Percentiles rank a stretch among this genome's conserved stretches.
phyloP scores from a whole-genome alignment of 192 early-diverging fungal genomes.

The Podila clonocystis region DNA sequence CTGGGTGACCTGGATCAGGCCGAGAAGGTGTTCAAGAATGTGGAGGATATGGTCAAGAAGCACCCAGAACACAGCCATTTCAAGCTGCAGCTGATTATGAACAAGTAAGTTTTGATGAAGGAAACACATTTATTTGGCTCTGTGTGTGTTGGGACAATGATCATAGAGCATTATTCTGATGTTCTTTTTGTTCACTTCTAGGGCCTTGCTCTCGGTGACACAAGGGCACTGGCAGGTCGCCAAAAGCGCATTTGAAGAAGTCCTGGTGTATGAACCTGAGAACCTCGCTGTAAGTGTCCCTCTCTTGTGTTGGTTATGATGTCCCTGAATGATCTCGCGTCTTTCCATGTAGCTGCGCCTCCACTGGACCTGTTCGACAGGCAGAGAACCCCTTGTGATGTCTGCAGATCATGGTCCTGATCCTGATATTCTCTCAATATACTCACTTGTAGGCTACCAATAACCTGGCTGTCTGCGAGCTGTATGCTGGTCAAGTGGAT shows the following conservation, averaged over 20 bases:
- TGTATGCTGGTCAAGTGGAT: conserved; percentile 59
- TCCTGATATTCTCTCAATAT: not conserved
- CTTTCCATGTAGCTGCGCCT: not conserved
- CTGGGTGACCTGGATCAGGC: conserved; percentile 55
- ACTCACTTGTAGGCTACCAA: conserved; percentile 45
- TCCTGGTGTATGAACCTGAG: conserved; percentile 53
- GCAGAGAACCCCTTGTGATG: not conserved
- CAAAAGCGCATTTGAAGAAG: conserved; percentile 48
- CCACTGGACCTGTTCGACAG: no score
- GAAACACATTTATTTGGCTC: not conserved
- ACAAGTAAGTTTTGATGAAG: conserved; percentile 22
- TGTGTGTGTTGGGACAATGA: not conserved
- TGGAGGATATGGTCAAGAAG: conserved; percentile 33
- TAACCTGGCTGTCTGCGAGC: conserved; percentile 59
- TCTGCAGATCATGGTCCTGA: not conserved
- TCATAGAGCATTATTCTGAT: not conserved
- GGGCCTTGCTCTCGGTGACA: conserved; percentile 51
- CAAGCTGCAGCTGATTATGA: conserved; percentile 48
- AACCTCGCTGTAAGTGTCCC: conserved; percentile 52
- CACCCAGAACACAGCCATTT: conserved; percentile 11
- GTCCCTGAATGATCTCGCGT: not conserved
- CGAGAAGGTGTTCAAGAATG: conserved; percentile 39
- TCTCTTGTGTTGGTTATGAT: not conserved
- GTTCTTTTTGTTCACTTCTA: conserved; percentile 8
- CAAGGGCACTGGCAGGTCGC: conserved; percentile 56